These are phyloP conservation scores for Cyanodermella asteris DNA, from an alignment of 2,329 filamentous ascomycete species.

Conservation along the genomic window DNA sequence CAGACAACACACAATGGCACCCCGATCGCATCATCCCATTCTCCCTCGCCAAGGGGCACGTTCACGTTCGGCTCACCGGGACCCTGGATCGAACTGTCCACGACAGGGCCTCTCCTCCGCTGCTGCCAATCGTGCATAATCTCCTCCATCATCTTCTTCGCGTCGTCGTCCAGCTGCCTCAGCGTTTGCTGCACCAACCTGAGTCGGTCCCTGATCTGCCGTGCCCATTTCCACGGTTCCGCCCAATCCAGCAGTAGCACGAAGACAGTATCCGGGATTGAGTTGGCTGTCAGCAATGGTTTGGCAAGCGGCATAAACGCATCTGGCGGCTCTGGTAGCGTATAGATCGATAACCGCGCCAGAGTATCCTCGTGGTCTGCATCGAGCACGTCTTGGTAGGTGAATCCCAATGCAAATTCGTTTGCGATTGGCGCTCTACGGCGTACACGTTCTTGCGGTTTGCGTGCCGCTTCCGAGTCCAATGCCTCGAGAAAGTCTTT, in stretches of 20 bases:
- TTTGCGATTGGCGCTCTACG: conserved; percentile 67
- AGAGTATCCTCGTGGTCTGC: conserved; percentile 87
- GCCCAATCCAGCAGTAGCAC: conserved; percentile 92
- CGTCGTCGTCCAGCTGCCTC: conserved; percentile 49
- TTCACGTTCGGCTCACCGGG: conserved; percentile 43
- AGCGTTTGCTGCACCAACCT: conserved; percentile 59
- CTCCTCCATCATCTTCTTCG: conserved; percentile 69
- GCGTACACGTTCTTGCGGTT: conserved; percentile 21
- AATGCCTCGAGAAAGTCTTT: conserved; percentile 55
- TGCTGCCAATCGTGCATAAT: conserved; percentile 63
- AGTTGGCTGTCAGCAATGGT: conserved; percentile 63
- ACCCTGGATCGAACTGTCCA: no score
- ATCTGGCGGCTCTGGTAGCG: conserved; percentile 64
- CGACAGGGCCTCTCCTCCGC: conserved; percentile 46
- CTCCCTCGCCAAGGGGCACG: conserved; percentile 63
- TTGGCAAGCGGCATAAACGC: conserved; percentile 65
- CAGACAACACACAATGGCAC: conserved; percentile 85
- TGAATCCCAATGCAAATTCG: conserved; percentile 80
- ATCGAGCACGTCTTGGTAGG: conserved; percentile 84
- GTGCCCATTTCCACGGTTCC: conserved; percentile 78
- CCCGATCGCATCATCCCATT: conserved; percentile 80
- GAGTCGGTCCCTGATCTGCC: conserved; percentile 76
- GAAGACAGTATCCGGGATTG: conserved; percentile 67
- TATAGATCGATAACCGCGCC: conserved; percentile 71
- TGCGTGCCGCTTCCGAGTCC: conserved; percentile 20